Evolutionary conservation across 495 filamentous ascomycete species (phyloP), one percentile per base, ranked within the genome.

Genomic region (Aspergillus egyptiacus): DNA sequence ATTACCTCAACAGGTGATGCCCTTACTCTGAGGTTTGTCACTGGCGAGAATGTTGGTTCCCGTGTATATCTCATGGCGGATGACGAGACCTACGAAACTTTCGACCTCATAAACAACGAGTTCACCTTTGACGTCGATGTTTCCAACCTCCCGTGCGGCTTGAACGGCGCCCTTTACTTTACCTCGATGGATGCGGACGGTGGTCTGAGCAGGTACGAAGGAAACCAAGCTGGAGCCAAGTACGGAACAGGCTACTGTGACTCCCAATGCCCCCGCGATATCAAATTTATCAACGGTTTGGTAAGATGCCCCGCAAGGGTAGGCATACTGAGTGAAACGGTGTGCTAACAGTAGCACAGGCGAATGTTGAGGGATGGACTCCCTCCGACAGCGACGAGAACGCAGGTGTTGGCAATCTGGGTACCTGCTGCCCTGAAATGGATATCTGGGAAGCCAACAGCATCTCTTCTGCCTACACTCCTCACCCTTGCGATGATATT

Each of bases 191-290:
- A 80, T 15, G 61, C 69, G 13, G 74, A 74, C 45, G 83, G 83
- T 53, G 82, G 77, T 14, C 61, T 74, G 46, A 47, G 66, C 17
- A 63, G 67, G 25, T 71, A 71, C 50, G 54, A 66, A 2, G 54
- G 66, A 28, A 87, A 87, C 67, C 75, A 70, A 31, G 84, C 82
- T 11, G 83, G 83, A 45, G 83, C 84, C 9, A 66, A 66, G 45
- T 85, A 84, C 36, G 83, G 84, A 28, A 83, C 83, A 0, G 84
- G 84, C 0, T 87, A 87, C 61, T 87, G 84, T 55, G 84, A 87
- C 56, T 75, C 83, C 7, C 82, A 86, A 61, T 87, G 83, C 58
- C 76, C 76, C 1, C 67, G 67, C 22, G 78, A 81, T 46, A 56
- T 81, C 44, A 79, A 78, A 50, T 87, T 85, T 66, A 82, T 85